Percentiles rank a stretch among this genome's conserved stretches.
Evolutionary conservation across 768 basidiomycete genomes (phyloP).

Genomic region (Daedaleopsis nitida): DNA sequence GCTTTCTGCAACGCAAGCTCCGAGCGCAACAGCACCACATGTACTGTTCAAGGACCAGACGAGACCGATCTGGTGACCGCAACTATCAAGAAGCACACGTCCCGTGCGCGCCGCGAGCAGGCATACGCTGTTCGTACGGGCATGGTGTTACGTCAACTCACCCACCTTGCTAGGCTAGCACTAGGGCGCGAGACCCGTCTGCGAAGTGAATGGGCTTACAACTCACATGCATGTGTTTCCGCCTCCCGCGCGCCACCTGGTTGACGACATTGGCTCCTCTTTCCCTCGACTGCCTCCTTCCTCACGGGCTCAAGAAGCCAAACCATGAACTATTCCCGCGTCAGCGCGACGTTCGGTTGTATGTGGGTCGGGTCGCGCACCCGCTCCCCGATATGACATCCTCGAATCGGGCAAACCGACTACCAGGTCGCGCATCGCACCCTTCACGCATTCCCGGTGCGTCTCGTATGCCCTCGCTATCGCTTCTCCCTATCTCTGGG

Average conservation of each 20-base stretch:
- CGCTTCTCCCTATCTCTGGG: constrained; percentile 18
- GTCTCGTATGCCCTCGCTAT: not conserved
- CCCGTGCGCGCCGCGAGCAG: constrained; percentile 10
- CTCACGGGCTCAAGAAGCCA: not conserved
- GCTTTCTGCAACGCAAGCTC: constrained; percentile 8
- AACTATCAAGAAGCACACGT: not conserved
- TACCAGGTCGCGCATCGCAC: not conserved
- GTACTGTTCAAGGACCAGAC: not conserved
- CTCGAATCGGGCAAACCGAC: constrained; percentile 3
- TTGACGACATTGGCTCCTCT: not conserved
- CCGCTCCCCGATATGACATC: constrained; percentile 10
- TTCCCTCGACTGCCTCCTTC: constrained; percentile 4
- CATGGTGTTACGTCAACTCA: constrained; percentile 13
- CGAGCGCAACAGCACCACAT: not conserved
- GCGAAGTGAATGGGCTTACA: constrained; percentile 3
- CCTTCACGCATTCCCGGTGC: too few relatives aligned
- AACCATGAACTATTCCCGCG: not conserved
- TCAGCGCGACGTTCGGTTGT: not conserved
- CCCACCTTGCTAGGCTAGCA: not conserved
- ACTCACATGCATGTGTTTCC: constrained; percentile 4
- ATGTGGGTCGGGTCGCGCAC: constrained; percentile 9
- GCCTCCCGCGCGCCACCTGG: constrained; percentile 9
- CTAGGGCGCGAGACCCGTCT: not conserved
- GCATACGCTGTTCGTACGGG: constrained; percentile 7
- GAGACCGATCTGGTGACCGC: constrained; percentile 11